These are phyloP conservation scores for Boletellus sp. DNA, from an alignment of 1,284 basidiomycete species.

Conservation along the genomic window DNA sequence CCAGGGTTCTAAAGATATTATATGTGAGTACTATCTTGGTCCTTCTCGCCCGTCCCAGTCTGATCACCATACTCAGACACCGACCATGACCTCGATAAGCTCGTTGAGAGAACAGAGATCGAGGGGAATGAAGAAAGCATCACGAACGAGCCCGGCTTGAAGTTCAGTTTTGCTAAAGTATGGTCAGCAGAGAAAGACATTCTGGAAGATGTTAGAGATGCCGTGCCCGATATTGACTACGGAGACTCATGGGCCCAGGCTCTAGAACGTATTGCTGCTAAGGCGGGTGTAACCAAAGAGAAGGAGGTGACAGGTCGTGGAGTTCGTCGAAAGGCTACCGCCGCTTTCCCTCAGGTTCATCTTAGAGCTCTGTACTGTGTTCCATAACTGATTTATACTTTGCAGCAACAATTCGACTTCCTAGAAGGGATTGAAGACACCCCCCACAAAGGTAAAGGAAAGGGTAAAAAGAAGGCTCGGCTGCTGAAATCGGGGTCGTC, in stretches of 20 bases:
- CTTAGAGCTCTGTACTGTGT: not conserved
- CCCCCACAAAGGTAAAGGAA: conserved; percentile 23
- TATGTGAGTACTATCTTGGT: conserved; percentile 48
- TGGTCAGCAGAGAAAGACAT: conserved; percentile 77
- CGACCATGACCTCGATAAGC: conserved; percentile 74
- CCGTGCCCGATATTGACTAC: conserved; percentile 43
- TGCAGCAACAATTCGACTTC: conserved; percentile 33
- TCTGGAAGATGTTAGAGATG: conserved; percentile 63
- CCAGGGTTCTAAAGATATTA: conserved; percentile 57
- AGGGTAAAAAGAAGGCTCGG: conserved; percentile 26
- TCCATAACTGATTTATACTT: conserved; percentile 5
- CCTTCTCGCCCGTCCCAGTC: conserved; percentile 57
- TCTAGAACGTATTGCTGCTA: conserved; percentile 59
- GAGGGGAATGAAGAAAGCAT: conserved; percentile 60
- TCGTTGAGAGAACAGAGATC: conserved; percentile 80
- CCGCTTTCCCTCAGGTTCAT: conserved; percentile 50
- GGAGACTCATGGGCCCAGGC: conserved; percentile 78
- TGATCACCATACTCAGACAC: conserved; percentile 58
- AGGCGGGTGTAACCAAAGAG: conserved; percentile 43
- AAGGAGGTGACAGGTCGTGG: conserved; percentile 66
- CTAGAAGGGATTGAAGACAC: conserved; percentile 29
- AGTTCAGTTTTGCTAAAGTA: conserved; percentile 83
- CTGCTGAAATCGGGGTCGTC: conserved; percentile 21
- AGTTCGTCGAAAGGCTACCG: conserved; percentile 64
- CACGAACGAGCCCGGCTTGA: conserved; percentile 41